Base-by-base conservation (phyloP, 805 yeast species). In the Metschnikowia gelsemii region DNA sequence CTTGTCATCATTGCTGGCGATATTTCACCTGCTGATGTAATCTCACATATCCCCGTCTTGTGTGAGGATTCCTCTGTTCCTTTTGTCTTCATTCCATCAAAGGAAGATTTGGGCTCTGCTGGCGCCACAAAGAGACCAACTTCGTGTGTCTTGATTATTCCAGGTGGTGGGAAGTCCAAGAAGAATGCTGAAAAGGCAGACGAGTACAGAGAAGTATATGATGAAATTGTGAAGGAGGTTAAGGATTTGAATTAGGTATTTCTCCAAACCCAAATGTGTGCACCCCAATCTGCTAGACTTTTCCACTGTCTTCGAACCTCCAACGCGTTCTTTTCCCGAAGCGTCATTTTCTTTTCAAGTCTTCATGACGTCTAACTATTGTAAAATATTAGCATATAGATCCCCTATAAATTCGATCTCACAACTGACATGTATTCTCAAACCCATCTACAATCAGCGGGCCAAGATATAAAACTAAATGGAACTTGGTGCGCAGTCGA, bases 121-220 rank as follows among this genome's bases (percentile, higher is more conserved):
- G 98, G 98, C 62, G 96, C 97, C 48, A 93, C 99, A 43, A 93
- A 93, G 76, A 85, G 99, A 76, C 98, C 99, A 55, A 93, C 99
- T 27, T 88, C 97, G 27, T 90, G 96, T 65, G 96, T 93, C 22
- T 87, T 93, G 88, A 79, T 93, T 56, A 93, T 90, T 41, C 99
- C 99, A 57, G 96, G 96, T 44, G 95, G 96, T 42, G 89, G 90
- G 46, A 79, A 80, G 66, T 78, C 86, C 59, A 84, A 82, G 73
- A 84, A 83, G 66, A 83, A 80, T 55, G 79, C 88, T 50, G 73
- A 69, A 54, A 70, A 70, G 57, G 87, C 79, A 49, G 78, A 80
- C 51, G 97, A 91, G 61, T 93, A 93, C 77, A 85, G 87, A 68
- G 96, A 90, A 68, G 66, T 81, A 46, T 93, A 78, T 61, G 97